Base-by-base conservation (phyloP, 2,329 filamentous ascomycete genomes). In the Hymenoscyphus scutula region DNA sequence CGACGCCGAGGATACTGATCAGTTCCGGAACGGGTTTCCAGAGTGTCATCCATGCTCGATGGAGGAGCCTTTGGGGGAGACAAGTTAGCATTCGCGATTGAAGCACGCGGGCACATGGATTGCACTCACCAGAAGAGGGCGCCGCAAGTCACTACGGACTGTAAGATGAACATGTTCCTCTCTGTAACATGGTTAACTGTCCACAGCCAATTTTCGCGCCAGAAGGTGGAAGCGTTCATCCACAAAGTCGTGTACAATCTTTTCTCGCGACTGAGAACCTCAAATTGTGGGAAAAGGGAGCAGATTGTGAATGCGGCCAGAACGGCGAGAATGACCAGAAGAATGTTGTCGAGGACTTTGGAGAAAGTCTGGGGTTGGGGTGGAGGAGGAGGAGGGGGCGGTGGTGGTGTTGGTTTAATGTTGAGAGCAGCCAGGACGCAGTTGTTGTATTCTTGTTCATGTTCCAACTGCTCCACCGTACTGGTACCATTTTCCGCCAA, bases 21-120 rank as follows among this genome's bases (percentile, higher is more conserved):
- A 99, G 85, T 67, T 96, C 88, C 62, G 94, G 91, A 62, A 97
- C 92, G 27, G 94, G 92, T 71, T 94, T 97, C 77, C 91, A 89
- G 60, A 97, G 82, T 41, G 96, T 95, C 74, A 93, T 90, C 79
- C 90, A 92, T 65, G 92, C 91, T 74, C 95, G 89, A 75, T 91
- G 89, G 64, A 92, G 82, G 65, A 97, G 84, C 92, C 91, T 95
- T 67, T 37, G 7, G 15, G 59, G 4, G 10, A 48, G 34, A 27
- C 53, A 25, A 15, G 65, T 72, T 51, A 72, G 67, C 30, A 54
- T 58, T 27, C 53, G 30, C 23, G 7, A 6, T 59, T 17, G 45
- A 53, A 58, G 37, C 25, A 37, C 60, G 45, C 48, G 32, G 41
- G 41, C 41, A 48, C n/a, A 48, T 48, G n/a, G 61, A 61, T 17